Evolutionary conservation across 2,329 filamentous ascomycete species (phyloP), one percentile per base, ranked within the genome.

Genomic region (Juglanconis juglandina): DNA sequence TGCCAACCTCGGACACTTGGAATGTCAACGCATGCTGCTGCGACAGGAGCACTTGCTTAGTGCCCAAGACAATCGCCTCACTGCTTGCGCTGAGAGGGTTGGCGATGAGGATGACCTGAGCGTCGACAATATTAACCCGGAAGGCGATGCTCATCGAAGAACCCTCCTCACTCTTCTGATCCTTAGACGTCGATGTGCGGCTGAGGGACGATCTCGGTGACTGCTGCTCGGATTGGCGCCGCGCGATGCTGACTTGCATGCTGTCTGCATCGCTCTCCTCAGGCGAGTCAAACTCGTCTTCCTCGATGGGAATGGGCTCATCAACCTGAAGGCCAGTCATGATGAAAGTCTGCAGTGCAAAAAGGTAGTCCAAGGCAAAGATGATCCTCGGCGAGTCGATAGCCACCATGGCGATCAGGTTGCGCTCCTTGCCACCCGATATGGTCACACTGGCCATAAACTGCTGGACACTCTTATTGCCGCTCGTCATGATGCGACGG

Each of bases 371-470:
- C 35, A 99, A 79, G 0, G 96, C 94, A 71, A 99, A 91, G 61
- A 99, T 98, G 58, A 99, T 86, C 3, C 92, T 85, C 2, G 95
- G 95, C 67, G 95, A 99, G 70, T 99, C 95, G 63, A 99, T 87
- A 0, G 93, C 96, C 60, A 97, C 85, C 74, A 99, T 90, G 1
- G 91, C 92, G 68, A 98, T 96, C 59, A 98, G 75, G 71, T 87
- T 91, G 62, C 87, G 86, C 46, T 96, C 89, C 39, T 87, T 79
- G 3, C 92, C 92, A 14, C 92, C 91, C 0, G 93, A 92, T 75
- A 99, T 96, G 0, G 93, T 96, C 4, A 99, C 79, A 71, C 90
- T 97, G 17, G 95, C 95, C 95, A 99, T 99, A 70, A 99, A 93
- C 68, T 99, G 96, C 72, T 98, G 93, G 50, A 95, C 92, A 59